Evolutionary conservation across 139 green algal genomes (phyloP), one percentile per base, ranked within the genome.

Genomic region (Micractinium sp.): DNA sequence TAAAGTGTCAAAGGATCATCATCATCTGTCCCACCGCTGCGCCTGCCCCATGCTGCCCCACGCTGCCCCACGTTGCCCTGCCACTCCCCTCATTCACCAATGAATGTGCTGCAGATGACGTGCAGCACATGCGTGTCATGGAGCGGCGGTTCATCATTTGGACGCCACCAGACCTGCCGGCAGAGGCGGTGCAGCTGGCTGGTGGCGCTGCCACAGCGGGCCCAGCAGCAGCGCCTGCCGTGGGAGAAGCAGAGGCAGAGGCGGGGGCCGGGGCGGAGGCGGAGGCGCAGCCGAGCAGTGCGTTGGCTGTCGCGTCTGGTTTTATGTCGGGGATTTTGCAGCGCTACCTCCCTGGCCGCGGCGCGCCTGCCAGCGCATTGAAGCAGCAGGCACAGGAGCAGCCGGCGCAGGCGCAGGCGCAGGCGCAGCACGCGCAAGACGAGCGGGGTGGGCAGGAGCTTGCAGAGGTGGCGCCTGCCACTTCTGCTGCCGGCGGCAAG

Each of bases 111-210:
- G 69, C 69, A 29, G 27, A 33, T 19, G 22, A 12, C 69, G 27
- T 76, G 47, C 87, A 90, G 60, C 87, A 60, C 31, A 81, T 90
- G 87, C 76, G 87, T 2, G 66, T 81, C 3, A 87, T 87, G 77
- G 76, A 90, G 87, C 76, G 87, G n/a, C 87, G 87, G 20, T 90
- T 90, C 87, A 87, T 90, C 87, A 90, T 90, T 31, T 90, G 87
- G 87, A 73, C 39, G 0, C 83, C 83, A 0, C 20, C 39, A 53
- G 83, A 87, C 16, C 33, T 66, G 67, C 66, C 83, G 0, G 13
- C 29, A 31, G 79, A 38, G 47, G 36, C 33, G 29, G 16, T 82
- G 23, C 76, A 35, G 18, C 22, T 23, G 36, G 76, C 27, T 0
- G 53, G 29, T 18, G 35, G 39, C n/a, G 31, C 80, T 14, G 23